A percentile compares a stretch with the other conserved stretches of the same genome.
Evolutionary conservation across 2,329 filamentous ascomycete genomes (phyloP).

Genomic region (Neofusicoccum kwambonambiense): DNA sequence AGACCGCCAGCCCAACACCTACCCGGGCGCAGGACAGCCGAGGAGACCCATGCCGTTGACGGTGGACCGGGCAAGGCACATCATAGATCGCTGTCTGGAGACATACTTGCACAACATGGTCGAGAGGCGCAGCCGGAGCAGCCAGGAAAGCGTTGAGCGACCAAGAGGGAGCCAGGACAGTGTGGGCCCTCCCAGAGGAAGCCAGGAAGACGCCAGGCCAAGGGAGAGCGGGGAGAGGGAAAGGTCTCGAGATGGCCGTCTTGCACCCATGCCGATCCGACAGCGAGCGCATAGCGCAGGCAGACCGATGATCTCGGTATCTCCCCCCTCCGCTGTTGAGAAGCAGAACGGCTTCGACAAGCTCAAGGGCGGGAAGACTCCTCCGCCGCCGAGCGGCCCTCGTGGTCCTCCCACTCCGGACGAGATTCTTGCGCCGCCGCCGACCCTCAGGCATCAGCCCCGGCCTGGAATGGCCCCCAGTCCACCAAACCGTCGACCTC

Average conservation of each 20-base stretch:
- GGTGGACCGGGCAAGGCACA: conserved; percentile 56
- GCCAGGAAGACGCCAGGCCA: background rate
- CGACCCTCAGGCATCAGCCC: conserved; percentile 1
- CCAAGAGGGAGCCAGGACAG: conserved; percentile 1
- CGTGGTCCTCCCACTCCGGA: background rate
- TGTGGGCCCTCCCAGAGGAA: background rate
- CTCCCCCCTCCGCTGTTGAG: conserved; percentile 1
- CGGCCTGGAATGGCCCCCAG: background rate
- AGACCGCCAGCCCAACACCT: conserved; percentile 10
- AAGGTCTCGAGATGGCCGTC: background rate
- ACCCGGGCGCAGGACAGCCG: conserved; percentile 16
- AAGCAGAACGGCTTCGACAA: background rate
- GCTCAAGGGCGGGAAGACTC: background rate
- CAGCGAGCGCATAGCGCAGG: conserved; percentile 5
- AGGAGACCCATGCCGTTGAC: conserved; percentile 49
- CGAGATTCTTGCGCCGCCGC: conserved; percentile 2
- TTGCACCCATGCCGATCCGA: conserved; percentile 13
- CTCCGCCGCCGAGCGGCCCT: background rate
- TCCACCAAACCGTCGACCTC: conserved; percentile 7
- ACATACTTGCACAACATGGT: conserved; percentile 43
- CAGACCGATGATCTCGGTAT: conserved; percentile 13
- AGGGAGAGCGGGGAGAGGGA: background rate
- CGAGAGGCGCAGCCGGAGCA: conserved; percentile 6
- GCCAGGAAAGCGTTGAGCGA: conserved; percentile 6
- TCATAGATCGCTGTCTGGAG: conserved; percentile 57